Base-by-base conservation (phyloP, 768 basidiomycete species). In the Suillus clintonianus region DNA sequence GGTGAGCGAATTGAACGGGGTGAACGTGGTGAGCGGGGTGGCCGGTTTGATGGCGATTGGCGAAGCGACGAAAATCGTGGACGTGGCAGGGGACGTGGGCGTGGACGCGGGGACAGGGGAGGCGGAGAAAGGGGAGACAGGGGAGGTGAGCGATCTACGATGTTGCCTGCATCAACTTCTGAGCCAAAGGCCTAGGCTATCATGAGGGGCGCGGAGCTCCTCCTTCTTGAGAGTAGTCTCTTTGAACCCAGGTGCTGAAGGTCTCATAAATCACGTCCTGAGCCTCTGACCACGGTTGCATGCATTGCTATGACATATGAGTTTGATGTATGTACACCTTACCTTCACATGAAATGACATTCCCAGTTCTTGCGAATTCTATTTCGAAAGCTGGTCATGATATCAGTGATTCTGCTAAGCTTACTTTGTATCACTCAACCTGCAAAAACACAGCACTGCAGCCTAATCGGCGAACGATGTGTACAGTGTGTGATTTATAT, bases 11-110 rank as follows among this genome's bases (percentile, higher is more conserved):
- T 5, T 6, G 45, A 45, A 1, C 65, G 70, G 17, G 67, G 66
- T 50, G 71, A 70, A 14, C 67, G 65, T 15, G 65, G 65, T 43
- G 71, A 71, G 19, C 68, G 65, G 19, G 51, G 51, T n/a, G 51
- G 51, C 30, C 57, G 63, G 22, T 50, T 63, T 8, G 74, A 75
- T 61, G 81, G 83, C 34, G 86, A 84, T 54, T 84, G 82, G 79
- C 80, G 85, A 61, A 81, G 80, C 48, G 82, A 82, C 24, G 77
- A 80, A 64, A 76, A 73, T 65, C 81, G 79, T 0, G 71, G 80
- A 32, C 78, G 80, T 50, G 76, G 80, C 30, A 71, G 82, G 59
- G 79, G 79, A 9, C 76, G 84, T 51, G 82, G 83, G 14, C 80
- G 84, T 36, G 81, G 81, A 24, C 77, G 79, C 32, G 70, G 80